These are phyloP conservation scores for Arabidopsis arenosa DNA, from an alignment of 345 rosid species.

Conservation along the genomic window DNA sequence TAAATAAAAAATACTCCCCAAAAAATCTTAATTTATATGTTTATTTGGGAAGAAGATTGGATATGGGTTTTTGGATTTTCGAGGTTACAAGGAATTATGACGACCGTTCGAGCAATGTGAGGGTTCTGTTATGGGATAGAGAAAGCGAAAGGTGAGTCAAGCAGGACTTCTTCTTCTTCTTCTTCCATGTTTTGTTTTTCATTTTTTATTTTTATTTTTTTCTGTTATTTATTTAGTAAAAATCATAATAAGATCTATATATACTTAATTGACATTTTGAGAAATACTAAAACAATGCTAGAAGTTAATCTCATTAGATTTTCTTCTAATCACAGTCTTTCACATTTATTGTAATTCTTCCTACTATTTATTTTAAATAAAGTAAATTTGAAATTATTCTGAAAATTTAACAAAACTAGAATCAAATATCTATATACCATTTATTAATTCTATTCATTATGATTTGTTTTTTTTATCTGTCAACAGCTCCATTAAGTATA, in stretches of 20 bases:
- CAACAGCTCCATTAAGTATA: background rate
- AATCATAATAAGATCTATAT: slow-evolving; percentile 12
- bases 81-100: slow-evolving; percentile 35
- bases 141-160: slow-evolving; percentile 43
- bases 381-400: too few species aligned
- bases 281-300: background rate
- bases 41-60: slow-evolving; percentile 13
- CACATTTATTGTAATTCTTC: background rate
- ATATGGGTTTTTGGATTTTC: slow-evolving; percentile 38
- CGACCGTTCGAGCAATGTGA: slow-evolving; percentile 43
- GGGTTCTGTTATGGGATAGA: slow-evolving; percentile 34
- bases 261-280: background rate
- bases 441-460: background rate
- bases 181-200: background rate
- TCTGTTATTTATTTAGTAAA: slow-evolving; percentile 8
- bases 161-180: slow-evolving; percentile 45
- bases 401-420: background rate
- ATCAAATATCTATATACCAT: background rate
- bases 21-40: background rate
- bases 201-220: background rate
- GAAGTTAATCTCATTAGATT: background rate
- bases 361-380: background rate
- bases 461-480: too few species aligned
- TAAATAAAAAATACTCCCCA: background rate
- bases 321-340: background rate